These are phyloP conservation scores for Phanerochaete carnosa DNA, from an alignment of 768 basidiomycete genomes.

Conservation along the genomic window DNA sequence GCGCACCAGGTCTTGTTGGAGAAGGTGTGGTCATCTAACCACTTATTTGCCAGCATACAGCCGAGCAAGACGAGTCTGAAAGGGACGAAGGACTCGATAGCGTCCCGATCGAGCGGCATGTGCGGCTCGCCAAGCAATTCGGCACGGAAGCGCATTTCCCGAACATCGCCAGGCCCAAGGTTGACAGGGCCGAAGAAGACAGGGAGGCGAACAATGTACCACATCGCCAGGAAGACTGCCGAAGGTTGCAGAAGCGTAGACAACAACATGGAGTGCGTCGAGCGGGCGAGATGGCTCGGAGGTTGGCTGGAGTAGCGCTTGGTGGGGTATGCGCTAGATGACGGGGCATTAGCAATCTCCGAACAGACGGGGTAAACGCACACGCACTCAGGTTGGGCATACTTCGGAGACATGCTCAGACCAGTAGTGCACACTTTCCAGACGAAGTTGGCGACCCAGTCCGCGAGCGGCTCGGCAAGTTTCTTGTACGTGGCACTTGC, in stretches of 20 bases:
- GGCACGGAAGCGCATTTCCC: constrained; percentile 61
- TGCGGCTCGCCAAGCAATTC: constrained; percentile 55
- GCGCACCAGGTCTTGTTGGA: constrained; percentile 86
- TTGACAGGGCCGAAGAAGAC: constrained; percentile 56
- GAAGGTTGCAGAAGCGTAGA: constrained; percentile 83
- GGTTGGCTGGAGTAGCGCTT: constrained; percentile 43
- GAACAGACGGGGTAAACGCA: background rate
- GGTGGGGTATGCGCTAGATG: background rate
- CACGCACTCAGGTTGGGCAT: constrained; percentile 56
- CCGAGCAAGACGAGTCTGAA: constrained; percentile 77
- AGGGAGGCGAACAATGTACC: constrained; percentile 80
- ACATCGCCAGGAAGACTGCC: constrained; percentile 71
- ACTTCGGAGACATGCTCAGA: constrained; percentile 51
- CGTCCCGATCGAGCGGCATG: constrained; percentile 41
- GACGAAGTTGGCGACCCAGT: constrained; percentile 76
- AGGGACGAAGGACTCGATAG: constrained; percentile 55
- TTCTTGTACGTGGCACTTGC: constrained; percentile 63
- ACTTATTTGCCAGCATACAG: constrained; percentile 85
- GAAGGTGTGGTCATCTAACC: constrained; percentile 86
- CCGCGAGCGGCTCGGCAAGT: constrained; percentile 71
- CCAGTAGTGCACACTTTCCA: constrained; percentile 84
- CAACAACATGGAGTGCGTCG: constrained; percentile 69
- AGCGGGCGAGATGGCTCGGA: constrained; percentile 52
- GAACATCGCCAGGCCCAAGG: constrained; percentile 49
- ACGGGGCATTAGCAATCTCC: background rate